A percentile compares a stretch with the other conserved stretches of the same genome.
phyloP scores from a whole-genome alignment of 192 early-diverging fungal genomes.

The Rhizoclosmatium sp. region DNA sequence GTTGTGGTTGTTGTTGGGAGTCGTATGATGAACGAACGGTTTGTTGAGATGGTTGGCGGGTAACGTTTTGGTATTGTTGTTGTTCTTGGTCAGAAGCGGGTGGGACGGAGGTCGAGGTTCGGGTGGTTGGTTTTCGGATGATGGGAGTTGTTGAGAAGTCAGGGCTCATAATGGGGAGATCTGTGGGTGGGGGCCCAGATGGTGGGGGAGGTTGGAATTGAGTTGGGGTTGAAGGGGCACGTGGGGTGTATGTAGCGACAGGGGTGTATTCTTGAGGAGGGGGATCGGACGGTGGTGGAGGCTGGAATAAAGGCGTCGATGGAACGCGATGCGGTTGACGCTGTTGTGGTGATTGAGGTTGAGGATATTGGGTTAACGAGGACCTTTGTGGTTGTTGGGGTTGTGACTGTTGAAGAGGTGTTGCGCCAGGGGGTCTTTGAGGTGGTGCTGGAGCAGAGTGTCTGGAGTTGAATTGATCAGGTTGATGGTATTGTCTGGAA shows the following conservation, averaged over 20 bases:
- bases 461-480: background rate
- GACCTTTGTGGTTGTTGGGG: no score
- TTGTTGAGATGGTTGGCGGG: slow-evolving; percentile 2
- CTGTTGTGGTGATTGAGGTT: background rate
- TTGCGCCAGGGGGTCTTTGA: background rate
- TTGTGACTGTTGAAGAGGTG: no score
- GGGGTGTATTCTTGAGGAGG: background rate
- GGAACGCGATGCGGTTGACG: background rate
- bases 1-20: background rate
- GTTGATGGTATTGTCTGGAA: background rate
- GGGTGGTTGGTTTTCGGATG: background rate
- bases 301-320: background rate
- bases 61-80: background rate
- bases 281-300: background rate
- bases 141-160: background rate
- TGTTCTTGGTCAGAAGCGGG: background rate
- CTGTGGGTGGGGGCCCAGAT: background rate
- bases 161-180: background rate
- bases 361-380: background rate
- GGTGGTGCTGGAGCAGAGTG: background rate
- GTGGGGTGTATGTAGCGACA: background rate
- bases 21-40: background rate
- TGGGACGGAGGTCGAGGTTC: background rate
- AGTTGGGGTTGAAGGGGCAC: background rate
- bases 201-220: background rate